Base-by-base conservation (phyloP, 305 asterid genomes). In the Solanum aculeatissimum region DNA sequence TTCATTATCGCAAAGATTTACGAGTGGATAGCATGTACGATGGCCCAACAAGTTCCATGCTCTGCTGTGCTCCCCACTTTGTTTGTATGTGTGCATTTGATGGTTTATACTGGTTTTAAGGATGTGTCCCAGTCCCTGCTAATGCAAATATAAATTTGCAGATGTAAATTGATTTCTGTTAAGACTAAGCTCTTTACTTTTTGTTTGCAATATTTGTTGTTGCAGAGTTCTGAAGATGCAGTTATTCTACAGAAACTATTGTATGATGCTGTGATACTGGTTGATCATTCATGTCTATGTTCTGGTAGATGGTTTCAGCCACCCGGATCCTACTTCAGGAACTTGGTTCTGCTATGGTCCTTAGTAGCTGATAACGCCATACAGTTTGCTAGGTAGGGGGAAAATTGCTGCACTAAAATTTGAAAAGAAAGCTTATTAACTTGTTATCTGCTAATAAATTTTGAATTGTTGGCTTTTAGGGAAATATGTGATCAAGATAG, bases 341-440 rank as follows among this genome's bases (percentile, higher is more conserved):
- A 86, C 84, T 84, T 95, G 82, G 92, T 97, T 78, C 69, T 94
- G 42, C 49, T 87, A 75, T 92, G 97, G 98, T 92, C 91, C 83
- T 70, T 94, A 75, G 94, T 93, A 84, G 94, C 88, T 62, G 94
- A 93, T 32, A 83, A 83, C 25, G 95, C 98, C 83, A 85, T 92
- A 53, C 92, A 82, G 86, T 91, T 93, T 89, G 93, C 93, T 82
- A 86, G 96, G 98, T 94, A 91, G 42, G 85, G 4, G 74, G 77
- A 27, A 63, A 85, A 51, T 7, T 87, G 69, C 68, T 83, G 78
- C 81, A 53, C 9, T 49, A 15, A 18, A 19, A 27, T 65, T 42
- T 83, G 66, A 62, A 68, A 57, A 82, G 55, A 89, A 55, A 55
- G 54, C 71, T 29, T 86, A 63, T 55, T 75, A 42, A 29, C 45